These are phyloP conservation scores for Pichia paraexigua DNA, from an alignment of 805 yeast genomes.

Conservation along the genomic window DNA sequence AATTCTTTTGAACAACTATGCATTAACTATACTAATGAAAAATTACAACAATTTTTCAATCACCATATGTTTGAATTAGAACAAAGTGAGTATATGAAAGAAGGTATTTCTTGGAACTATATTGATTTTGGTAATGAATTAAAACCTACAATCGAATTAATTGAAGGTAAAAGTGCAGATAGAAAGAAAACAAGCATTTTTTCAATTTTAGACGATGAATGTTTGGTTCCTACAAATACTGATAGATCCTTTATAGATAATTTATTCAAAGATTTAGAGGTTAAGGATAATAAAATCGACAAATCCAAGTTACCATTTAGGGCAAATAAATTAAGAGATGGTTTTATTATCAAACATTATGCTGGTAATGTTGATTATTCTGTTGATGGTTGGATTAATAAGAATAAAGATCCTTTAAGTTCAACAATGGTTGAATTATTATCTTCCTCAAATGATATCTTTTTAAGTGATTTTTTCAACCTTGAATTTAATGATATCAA, in stretches of 20 bases:
- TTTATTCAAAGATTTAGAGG: conserved; percentile 57
- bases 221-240: conserved; percentile 85
- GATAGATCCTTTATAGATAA: conserved; percentile 80
- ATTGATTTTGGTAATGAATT: conserved; percentile 93
- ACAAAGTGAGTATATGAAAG: conserved; percentile 51
- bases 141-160: conserved; percentile 88
- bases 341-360: conserved; percentile 82
- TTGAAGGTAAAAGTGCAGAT: conserved; percentile 52
- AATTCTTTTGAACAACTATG: conserved; percentile 56
- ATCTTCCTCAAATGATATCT: conserved; percentile 44
- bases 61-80: conserved; percentile 55
- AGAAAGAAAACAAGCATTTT: conserved; percentile 61
- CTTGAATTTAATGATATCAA: conserved; percentile 13
- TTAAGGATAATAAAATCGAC: conserved; percentile 21
- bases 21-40: conserved; percentile 54
- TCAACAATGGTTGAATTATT: conserved; percentile 62
- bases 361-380: conserved; percentile 96
- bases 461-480: conserved; percentile 50
- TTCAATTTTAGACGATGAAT: conserved; percentile 87
- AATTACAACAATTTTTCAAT: conserved; percentile 52
- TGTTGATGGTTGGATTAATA: conserved; percentile 87
- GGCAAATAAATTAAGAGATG: conserved; percentile 66
- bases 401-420: conserved; percentile 88
- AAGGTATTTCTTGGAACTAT: conserved; percentile 58
- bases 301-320: conserved; percentile 42